Base-by-base conservation (phyloP, 2,329 filamentous ascomycete genomes). In the Colletotrichum cereale region DNA sequence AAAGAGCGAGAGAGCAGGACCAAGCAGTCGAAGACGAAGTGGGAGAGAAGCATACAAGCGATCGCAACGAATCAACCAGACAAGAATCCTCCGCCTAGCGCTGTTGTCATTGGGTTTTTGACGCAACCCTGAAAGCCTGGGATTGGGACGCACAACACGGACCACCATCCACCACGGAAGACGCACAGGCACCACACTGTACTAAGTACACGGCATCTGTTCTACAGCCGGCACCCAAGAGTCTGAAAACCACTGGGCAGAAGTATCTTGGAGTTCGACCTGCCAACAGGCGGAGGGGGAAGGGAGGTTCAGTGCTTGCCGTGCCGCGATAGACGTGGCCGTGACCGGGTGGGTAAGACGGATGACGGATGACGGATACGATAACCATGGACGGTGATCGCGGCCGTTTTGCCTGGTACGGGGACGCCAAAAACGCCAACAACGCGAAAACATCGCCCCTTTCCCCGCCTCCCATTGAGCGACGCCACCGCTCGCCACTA, bases 161-260 rank as follows among this genome's bases (percentile, higher is more conserved):
- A 66, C 64, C 64, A 66, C 64, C 64, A 66, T 38, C 42, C 64
- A 47, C 61, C 34, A 55, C 64, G 21, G 47, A 31, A 60, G 58
- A 29, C 31, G 42, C 11, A 52, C n/a, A 31, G 44, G 55, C 55
- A 38, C 44, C n/a, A 24, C 21, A n/a, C n/a, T n/a, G n/a, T n/a
- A n/a, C n/a, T n/a, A n/a, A n/a, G n/a, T n/a, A n/a, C n/a, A 21
- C 44, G 52, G 29, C 36, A 34, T 34, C 52, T 6, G 50, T 36
- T 21, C n/a, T 29, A 34, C 48, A 55, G 61, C 47, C 26, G 21
- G 44, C 44, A n/a, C n/a, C 16, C 48, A 34, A 7, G 6, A 21
- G 34, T 34, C 24, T 16, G 29, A 50, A 21, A 21, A 40, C 34
- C 44, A 24, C 44, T 52, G 31, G 31, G 8, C 44, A 5, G 42